Conservation (phyloP, 2,329 filamentous ascomycete species). For the Rhynchosporium secalis region DNA sequence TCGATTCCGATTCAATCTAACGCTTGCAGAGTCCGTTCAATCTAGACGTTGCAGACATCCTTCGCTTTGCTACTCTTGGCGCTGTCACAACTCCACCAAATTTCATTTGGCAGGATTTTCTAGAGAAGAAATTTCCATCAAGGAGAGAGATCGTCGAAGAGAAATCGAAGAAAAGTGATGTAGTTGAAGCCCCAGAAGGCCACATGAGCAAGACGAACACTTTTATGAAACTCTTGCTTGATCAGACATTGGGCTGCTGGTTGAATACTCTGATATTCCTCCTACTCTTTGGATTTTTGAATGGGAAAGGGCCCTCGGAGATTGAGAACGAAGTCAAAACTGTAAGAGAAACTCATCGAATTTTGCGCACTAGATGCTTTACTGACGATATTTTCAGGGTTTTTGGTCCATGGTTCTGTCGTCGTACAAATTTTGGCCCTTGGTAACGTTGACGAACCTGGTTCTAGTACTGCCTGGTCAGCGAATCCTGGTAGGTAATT, state of each 20-base stretch:
- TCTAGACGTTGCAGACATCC: not conserved
- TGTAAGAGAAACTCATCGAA: not conserved
- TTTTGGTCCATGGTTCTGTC: constrained; percentile 10
- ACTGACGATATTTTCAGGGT: not conserved
- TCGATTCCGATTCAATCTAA: not conserved
- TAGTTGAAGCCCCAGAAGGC: not conserved
- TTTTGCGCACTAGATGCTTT: not conserved
- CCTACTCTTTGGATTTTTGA: constrained; percentile 5
- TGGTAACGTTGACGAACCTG: constrained; percentile 7
- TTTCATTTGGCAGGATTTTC: not conserved
- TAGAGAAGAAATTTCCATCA: not conserved
- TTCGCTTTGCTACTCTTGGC: not conserved
- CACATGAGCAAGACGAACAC: constrained; percentile 5
- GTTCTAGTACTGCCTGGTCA: constrained; percentile 1
- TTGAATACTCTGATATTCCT: constrained; percentile 1
- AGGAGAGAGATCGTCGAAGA: not conserved
- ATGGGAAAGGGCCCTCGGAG: not conserved
- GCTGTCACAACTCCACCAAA: constrained; percentile 2
- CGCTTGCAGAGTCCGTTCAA: not conserved
- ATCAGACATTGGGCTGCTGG: constrained; percentile 1
- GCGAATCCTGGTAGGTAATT: not conserved
- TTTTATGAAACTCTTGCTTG: not conserved
- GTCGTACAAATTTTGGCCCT: constrained; percentile 7
- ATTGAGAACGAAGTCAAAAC: constrained; percentile 4
- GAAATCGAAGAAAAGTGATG: not conserved